Evolutionary conservation across 768 basidiomycete species (phyloP), one percentile per base, ranked within the genome.

Genomic region (Tulasnella sp.): DNA sequence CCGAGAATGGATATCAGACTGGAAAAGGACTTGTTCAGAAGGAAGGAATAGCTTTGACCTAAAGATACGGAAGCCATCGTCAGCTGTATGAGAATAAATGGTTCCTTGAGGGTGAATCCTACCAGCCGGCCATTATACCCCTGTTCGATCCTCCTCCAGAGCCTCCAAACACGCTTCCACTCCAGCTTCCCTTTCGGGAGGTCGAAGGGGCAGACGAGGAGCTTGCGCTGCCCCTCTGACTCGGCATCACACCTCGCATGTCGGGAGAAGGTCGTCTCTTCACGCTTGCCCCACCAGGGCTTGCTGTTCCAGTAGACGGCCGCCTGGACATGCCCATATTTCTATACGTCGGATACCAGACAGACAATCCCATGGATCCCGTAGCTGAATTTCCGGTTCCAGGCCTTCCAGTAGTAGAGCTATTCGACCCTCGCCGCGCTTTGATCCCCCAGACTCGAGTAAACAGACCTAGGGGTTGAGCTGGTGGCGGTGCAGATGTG

Each of bases 1-100:
- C 10, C 60, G 60, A 19, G 41, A 30, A 9, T 44, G 60, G n/a
- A 56, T 3, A 15, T 56, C 22, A 5, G 60, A 54, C 17, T 42
- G 34, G 46, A 61, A 61, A 7, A 61, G 24, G 9, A 61, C 60
- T 22, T 49, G 38, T 29, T 61, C 60, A n/a, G 41, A 43, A 11
- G 41, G 52, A 9, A 58, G 30, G 44, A 61, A 51, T 21, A 60
- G 21, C 17, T 30, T 34, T 9, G 49, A 48, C 59, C 59, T 60
- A 31, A 51, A n/a, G 22, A 21, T n/a, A 5, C 2, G 49, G 30
- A 30, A 15, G 29, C 11, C 30, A 11, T 9, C 10, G n/a, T 34
- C 34, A 38, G 34, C 5, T 7, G 34, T 38, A 5, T 38, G 34
- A 38, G 7, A 15, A 7, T 7, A 38, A 38, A 38, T n/a, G n/a